Conservation (phyloP, 805 yeast genomes). For the Danielia reshetovae region DNA sequence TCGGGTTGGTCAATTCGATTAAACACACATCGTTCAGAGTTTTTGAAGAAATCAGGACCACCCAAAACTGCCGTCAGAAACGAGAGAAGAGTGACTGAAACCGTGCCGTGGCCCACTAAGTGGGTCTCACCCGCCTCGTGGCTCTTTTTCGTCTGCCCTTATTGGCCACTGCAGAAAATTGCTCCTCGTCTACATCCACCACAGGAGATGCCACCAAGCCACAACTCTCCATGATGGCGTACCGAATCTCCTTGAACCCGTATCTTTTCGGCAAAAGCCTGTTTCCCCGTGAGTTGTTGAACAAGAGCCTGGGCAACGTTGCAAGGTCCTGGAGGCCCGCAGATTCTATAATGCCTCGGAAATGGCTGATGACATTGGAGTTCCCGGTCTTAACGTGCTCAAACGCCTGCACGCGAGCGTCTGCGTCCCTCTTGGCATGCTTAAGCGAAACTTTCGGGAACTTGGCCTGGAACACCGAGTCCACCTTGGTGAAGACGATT, state of each 20-base stretch:
- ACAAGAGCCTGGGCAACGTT: constrained; percentile 42
- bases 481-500: constrained; percentile 74
- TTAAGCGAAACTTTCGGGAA: constrained; percentile 17
- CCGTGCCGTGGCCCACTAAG: too few species aligned
- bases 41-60: too few species aligned
- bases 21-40: constrained; percentile 2
- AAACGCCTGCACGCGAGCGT: constrained; percentile 5
- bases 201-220: constrained; percentile 27
- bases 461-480: constrained; percentile 38
- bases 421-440: constrained; percentile 5
- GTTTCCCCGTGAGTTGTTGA: constrained; percentile 47
- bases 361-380: constrained; percentile 22
- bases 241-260: constrained; percentile 54
- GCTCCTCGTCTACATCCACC: constrained; percentile 3
- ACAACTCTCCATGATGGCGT: constrained; percentile 50
- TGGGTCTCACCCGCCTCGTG: not conserved
- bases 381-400: constrained; percentile 20
- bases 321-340: constrained; percentile 32
- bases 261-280: constrained; percentile 34
- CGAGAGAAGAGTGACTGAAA: too few species aligned
- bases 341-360: constrained; percentile 34
- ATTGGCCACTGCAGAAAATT: not conserved
- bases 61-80: too few species aligned
- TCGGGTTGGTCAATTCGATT: too few species aligned
- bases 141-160: constrained; percentile 1